phyloP scores from a whole-genome alignment of 1,284 basidiomycete species.

The Ceratobasidium sp. region DNA sequence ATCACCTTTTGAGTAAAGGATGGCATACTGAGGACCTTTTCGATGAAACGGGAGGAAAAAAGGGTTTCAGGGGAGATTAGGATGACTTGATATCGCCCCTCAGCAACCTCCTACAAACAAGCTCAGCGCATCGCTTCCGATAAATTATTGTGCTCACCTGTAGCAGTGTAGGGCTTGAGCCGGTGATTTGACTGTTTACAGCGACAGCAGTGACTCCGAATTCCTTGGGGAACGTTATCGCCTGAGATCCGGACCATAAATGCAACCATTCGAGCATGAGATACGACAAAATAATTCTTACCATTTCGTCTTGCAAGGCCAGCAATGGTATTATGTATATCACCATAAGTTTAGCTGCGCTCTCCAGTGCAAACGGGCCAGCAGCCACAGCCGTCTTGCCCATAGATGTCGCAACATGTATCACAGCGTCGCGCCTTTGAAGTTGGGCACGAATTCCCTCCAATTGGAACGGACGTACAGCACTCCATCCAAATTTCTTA shows the following conservation, averaged over 20 bases:
- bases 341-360: slow-evolving; percentile 5
- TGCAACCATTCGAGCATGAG: too few species aligned
- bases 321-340: slow-evolving; percentile 20
- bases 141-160: background rate
- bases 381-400: slow-evolving; percentile 26
- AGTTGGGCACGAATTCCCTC: slow-evolving; percentile 21
- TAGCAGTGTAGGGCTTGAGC: background rate
- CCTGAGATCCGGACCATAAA: background rate
- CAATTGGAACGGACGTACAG: slow-evolving; percentile 2
- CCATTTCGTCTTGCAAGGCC: slow-evolving; percentile 25
- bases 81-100: slow-evolving; percentile 11
- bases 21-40: slow-evolving; percentile 16
- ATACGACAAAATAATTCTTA: background rate
- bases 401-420: slow-evolving; percentile 24
- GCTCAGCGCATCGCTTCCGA: background rate
- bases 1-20: slow-evolving; percentile 7
- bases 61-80: slow-evolving; percentile 27
- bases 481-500: slow-evolving; percentile 10
- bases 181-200: slow-evolving; percentile 15
- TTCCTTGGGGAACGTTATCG: slow-evolving; percentile 8
- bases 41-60: slow-evolving; percentile 19
- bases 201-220: slow-evolving; percentile 25
- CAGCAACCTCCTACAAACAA: background rate
- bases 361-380: slow-evolving; percentile 19
- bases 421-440: slow-evolving; percentile 1